A percentile compares a stretch with the other conserved stretches of the same genome.
Conservation (phyloP, 2,329 filamentous ascomycete species). For the Curvularia sp. region DNA sequence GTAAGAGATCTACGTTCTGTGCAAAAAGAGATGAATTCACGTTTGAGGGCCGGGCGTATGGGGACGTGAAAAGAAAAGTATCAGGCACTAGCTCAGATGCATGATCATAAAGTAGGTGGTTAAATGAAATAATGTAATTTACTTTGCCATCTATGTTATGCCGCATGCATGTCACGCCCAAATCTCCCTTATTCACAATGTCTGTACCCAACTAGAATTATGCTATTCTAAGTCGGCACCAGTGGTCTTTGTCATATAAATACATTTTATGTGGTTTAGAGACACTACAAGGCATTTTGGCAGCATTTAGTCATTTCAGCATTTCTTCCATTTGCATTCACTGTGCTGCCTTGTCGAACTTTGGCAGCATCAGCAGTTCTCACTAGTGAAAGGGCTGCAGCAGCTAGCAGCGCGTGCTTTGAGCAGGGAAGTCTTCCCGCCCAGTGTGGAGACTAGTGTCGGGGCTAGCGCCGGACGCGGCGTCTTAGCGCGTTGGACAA, state of each 20-base stretch:
- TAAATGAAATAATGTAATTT: too few relatives aligned
- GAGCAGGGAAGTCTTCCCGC: slow-evolving; percentile 11
- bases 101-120: not conserved
- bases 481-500: slow-evolving; percentile 10
- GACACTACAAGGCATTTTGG: too few relatives aligned
- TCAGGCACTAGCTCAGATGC: not conserved
- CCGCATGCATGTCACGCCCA: not conserved
- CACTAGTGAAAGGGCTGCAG: too few relatives aligned
- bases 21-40: not conserved
- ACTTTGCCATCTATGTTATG: not conserved
- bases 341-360: not conserved
- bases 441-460: slow-evolving; percentile 7
- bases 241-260: too few relatives aligned
- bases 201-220: not conserved
- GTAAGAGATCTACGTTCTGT: not conserved
- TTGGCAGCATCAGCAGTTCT: not conserved
- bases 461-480: slow-evolving; percentile 11
- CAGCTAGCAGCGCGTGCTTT: not conserved
- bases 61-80: not conserved
- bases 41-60: not conserved
- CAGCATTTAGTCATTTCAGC: not conserved
- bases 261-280: too few relatives aligned
- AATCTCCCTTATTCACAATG: not conserved
- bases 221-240: not conserved
- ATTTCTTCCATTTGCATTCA: not conserved